Base-by-base conservation (phyloP, 1,284 basidiomycete genomes). In the Moesziomyces sp. region DNA sequence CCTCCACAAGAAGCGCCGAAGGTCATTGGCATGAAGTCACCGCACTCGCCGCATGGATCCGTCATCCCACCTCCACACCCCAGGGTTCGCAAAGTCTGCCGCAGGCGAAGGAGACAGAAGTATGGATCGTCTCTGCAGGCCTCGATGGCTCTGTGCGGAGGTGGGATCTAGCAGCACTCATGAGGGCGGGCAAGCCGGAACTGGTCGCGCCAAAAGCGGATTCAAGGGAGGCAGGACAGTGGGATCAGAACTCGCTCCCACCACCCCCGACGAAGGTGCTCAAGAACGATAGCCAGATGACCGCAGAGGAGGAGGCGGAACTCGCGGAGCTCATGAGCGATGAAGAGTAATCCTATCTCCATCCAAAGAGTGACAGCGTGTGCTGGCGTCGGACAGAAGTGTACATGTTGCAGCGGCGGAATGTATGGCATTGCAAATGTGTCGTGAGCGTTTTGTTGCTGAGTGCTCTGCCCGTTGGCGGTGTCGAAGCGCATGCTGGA, bases 21-120 rank as follows among this genome's bases (percentile, higher is more conserved):
- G 77, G 58, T 5, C 79, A 81, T 51, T 81, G 78, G 78, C 76
- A 81, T 55, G 76, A 79, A 44, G 48, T 78, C 38, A 67, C 64
- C 19, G 49, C 65, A 1, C 42, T 79, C 13, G 52, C 55, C 11
- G 19, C 51, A 10, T 79, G 70, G 65, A 30, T 54, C 16, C 66
- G 64, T 19, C 21, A 38, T 4, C 56, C 59, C 10, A 3, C 28
- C 45, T n/a, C 30, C 42, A 11, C 10, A 16, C 61, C 4, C 30
- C 5, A 2, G 11, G 10, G 3, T 30, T 5, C 30, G 7, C 30
- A 33, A 33, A 33, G 30, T 11, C 45, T 44, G 0, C 58, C 62
- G 3, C 10, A 11, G 0, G 16, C 48, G 2, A 45, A 21, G 0
- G 18, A 5, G 0, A 6, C 6, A 0, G 58, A 71, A 45, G 35